These are phyloP conservation scores for Lippia alba DNA, from an alignment of 305 asterid genomes.

Conservation along the genomic window DNA sequence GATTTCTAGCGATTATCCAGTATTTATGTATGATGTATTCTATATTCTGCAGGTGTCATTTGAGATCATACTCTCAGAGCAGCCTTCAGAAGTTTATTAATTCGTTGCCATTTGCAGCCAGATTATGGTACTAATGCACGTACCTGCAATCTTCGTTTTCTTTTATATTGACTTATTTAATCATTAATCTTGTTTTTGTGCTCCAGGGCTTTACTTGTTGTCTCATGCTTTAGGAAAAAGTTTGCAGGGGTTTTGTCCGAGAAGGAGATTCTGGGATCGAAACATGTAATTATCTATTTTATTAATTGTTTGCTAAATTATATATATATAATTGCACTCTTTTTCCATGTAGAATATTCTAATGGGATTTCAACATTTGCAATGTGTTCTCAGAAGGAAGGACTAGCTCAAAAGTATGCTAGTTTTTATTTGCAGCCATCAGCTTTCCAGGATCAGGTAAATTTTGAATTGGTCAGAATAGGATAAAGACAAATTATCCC, in stretches of 20 bases:
- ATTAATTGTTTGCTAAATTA: constrained; percentile 3
- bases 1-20: neutral
- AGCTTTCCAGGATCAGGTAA: constrained; percentile 64
- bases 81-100: constrained; percentile 68
- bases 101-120: constrained; percentile 70
- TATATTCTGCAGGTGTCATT: constrained; percentile 65
- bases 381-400: constrained; percentile 88
- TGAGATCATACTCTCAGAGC: constrained; percentile 54
- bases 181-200: constrained; percentile 35
- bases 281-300: constrained; percentile 58
- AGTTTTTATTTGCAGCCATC: constrained; percentile 57
- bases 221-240: constrained; percentile 65
- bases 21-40: constrained; percentile 35
- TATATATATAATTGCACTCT: constrained; percentile 15
- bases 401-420: constrained; percentile 78
- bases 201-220: constrained; percentile 72
- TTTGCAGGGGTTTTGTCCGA: constrained; percentile 68
- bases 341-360: constrained; percentile 36
- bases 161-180: constrained; percentile 24
- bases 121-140: constrained; percentile 69
- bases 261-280: constrained; percentile 81
- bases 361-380: constrained; percentile 52
- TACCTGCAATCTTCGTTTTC: constrained; percentile 9
- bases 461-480: constrained; percentile 31
- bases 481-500: constrained; percentile 14